Base-by-base conservation (phyloP, 306 rosid species). In the Dicorynia guianensis region DNA sequence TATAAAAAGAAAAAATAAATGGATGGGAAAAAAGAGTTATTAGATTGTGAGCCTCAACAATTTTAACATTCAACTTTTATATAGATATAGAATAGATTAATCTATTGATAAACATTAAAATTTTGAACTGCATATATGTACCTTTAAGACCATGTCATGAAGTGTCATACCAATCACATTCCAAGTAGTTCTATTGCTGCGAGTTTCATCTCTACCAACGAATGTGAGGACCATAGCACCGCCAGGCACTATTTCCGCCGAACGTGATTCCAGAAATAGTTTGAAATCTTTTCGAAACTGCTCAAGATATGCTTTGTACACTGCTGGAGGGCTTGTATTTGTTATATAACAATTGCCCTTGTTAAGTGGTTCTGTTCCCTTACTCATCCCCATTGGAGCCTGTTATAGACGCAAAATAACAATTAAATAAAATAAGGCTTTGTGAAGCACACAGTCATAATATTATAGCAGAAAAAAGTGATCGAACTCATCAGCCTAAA, bases 191-290 rank as follows among this genome's bases (percentile, higher is more conserved):
- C 15, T 62, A 7, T 69, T 72, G 14, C 79, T 67, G 6, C 33
- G 8, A 14, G 50, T 76, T 5, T 47, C 20, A 8, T 35, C 8
- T 44, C 80, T 70, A 5, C 82, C 86, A 5, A 80, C 11, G 12
- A 74, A 55, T 3, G 89, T 85, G 9, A 85, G 62, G 14, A 83
- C 72, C 87, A 88, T 80, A 9, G 11, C 5, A 0, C 92, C 89
- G 3, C 85, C 86, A 3, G 17, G 19, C n/a, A 67, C 71, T 15
- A 88, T 50, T 66, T 85, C 92, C 8, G 83, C 66, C 0, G 76
- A 74, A 4, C 89, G 84, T 74, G 39, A 78, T 11, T 40, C 53
- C 4, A 88, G 30, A 25, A 88, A 88, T 4, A 47, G 2, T 4
- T 83, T 54, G 50, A 88, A 82, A 47, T 80, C 84, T 8, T 63